Base-by-base conservation (phyloP, 257 asterid species). In the Penstemon davidsonii region DNA sequence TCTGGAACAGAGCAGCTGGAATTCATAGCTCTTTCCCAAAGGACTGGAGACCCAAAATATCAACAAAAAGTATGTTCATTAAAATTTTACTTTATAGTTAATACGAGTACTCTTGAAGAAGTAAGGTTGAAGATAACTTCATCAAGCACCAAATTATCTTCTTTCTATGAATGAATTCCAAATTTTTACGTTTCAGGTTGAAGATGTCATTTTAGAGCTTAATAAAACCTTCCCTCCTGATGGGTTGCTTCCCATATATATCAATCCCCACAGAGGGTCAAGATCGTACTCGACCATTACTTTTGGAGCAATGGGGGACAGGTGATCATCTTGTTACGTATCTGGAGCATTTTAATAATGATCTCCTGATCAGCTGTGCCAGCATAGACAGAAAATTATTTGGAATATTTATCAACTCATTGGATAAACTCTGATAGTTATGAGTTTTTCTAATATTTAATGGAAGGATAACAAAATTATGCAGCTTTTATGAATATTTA, bases 271-370 rank as follows among this genome's bases (percentile, higher is more conserved):
- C 49, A 83, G 74, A 62, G 96, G 95, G 70, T 71, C 87, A 58
- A 81, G 82, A 72, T 81, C 97, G 2, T 82, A 88, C 78, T 86
- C 99, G 60, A 80, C 99, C 76, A 87, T 94, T 53, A 94, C 99
- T 54, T 94, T 91, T 82, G 99, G 99, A 68, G 99, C 99, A 75
- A 91, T 94, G 99, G 99, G 99, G 47, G 99, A 94, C 91, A 94
- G 99, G 99, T 94, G 72, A 59, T 41, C 44, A 40, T 67, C 69
- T 53, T 73, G 63, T 65, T 72, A 61, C 72, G 25, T 66, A 18
- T 54, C 43, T 65, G 66, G 37, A 55, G 36, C 37, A n/a, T 47
- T 13, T 71, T 50, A 7, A 43, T 2, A 25, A 51, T 60, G 61
- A 37, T 51, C 62, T 51, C 59, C 25, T 67, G 64, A 52, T 42